Evolutionary conservation across 257 asterid species (phyloP), one percentile per base, ranked within the genome.

Genomic region (Scutellaria barbata): DNA sequence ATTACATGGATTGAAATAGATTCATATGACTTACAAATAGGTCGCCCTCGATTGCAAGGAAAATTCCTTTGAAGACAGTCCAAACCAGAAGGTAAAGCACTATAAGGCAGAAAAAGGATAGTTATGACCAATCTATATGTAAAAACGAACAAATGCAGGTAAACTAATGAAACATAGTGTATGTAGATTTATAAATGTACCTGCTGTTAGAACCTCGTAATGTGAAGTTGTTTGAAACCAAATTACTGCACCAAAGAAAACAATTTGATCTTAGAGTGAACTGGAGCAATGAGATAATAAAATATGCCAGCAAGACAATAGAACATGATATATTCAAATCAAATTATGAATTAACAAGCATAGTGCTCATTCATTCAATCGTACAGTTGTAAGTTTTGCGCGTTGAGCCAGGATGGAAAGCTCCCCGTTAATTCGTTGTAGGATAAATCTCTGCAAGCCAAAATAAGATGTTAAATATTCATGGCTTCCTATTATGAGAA

Each of bases 151-250:
- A 11, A 69, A 63, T 6, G n/a, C 30, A 33, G 63, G 9, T 33
- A 54, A 65, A 39, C 30, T 40, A 37, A 51, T 65, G 3, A 42
- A 42, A 16, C 30, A 20, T 35, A 35, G 18, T 11, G 20, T 2
- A 56, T 18, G 55, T 5, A 60, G 39, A 52, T 40, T 33, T 3
- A 40, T 17, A 18, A 18, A 56, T 10, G 81, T 66, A 89, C 98
- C 96, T 84, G 77, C 69, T 71, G 51, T 75, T 75, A 14, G 87
- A 79, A 79, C 53, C 66, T 54, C 52, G 76, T 17, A 82, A 65
- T 46, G 86, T 81, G 76, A 90, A 85, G 84, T 88, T 85, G 88
- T 92, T 90, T 75, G 87, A 85, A 17, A 88, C 95, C 81, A 88
- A 72, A 76, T 92, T 92, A 59, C 97, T 85, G 56, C 80, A 68